Conservation (phyloP, 768 basidiomycete species). For the Collybia sp. region DNA sequence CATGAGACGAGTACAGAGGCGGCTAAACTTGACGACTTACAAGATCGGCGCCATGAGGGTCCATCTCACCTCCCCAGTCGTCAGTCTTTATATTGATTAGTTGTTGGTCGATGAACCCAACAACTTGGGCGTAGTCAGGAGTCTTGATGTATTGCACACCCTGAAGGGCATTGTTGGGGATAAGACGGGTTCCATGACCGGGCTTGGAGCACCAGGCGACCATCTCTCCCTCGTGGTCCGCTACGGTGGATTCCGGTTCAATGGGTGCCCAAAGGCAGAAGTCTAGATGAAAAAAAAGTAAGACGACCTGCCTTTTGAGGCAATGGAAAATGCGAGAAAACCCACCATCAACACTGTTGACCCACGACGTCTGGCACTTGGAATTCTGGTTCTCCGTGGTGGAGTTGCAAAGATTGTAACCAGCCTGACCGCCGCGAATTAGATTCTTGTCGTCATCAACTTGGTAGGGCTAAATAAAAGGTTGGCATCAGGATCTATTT, state of each 20-base stretch:
- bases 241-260: slow-evolving; percentile 40
- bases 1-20: too few relatives aligned
- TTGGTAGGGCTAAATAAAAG: slow-evolving; percentile 25
- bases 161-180: slow-evolving; percentile 49
- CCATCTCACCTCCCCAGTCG: slow-evolving; percentile 69
- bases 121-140: slow-evolving; percentile 47
- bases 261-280: slow-evolving; percentile 57
- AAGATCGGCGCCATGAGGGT: slow-evolving; percentile 56
- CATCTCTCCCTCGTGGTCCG: slow-evolving; percentile 53
- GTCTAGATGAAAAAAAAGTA: slow-evolving; percentile 26
- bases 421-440: slow-evolving; percentile 42
- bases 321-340: not conserved
- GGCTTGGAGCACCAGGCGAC: slow-evolving; percentile 67
- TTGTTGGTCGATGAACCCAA: slow-evolving; percentile 55
- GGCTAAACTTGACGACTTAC: not conserved
- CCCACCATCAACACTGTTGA: slow-evolving; percentile 53
- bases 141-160: slow-evolving; percentile 56
- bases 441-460: slow-evolving; percentile 29
- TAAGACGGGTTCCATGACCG: slow-evolving; percentile 59
- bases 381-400: slow-evolving; percentile 59
- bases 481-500: too few relatives aligned
- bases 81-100: slow-evolving; percentile 37
- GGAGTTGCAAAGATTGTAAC: slow-evolving; percentile 67
- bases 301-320: too few relatives aligned
- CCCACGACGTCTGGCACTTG: slow-evolving; percentile 56